Base-by-base conservation (phyloP, 129 eudicot genomes). In the Tagetes erecta region DNA sequence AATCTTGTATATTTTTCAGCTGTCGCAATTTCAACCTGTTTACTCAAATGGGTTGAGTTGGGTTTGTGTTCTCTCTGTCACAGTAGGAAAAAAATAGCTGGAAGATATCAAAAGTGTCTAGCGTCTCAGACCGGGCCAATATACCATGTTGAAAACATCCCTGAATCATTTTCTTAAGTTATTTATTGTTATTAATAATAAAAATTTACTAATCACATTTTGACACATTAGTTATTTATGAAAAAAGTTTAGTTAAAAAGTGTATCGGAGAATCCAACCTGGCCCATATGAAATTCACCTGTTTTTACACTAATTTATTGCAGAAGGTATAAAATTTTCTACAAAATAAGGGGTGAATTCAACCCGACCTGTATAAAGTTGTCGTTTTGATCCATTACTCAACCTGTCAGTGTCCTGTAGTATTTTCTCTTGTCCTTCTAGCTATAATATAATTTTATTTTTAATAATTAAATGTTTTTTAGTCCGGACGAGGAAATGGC, bases 401-500 rank as follows among this genome's bases (percentile, higher is more conserved):
- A 34, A 62, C 20, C 11, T 7, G 36, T n/a, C 50, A 40, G 8
- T n/a, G 13, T 40, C 36, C 36, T 62, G 35, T 50, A 51, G 5
- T 38, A 68, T 33, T 3, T 46, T 63, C 41, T 53, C 39, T 53
- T 46, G 20, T 71, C 27, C 46, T 13, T 35, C 49, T 49, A 57
- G 38, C 2, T 3, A 67, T 66, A 41, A 52, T 37, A 8, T 55
- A 10, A 39, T 70, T 66, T 62, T 56, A 12, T 40, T n/a, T 58
- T 39, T 76, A 14, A 51, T 8, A 45, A 46, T 78, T 58, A 7
- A 8, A 40, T 45, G 40, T 13, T 45, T 36, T 80, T 56, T 64
- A 94, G 99, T 80, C 91, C 97, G 70, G 96, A 80, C 56, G 99
- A 95, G 82, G 99, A 95, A 77, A 85, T 82, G 86, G 99, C 96